A percentile compares a stretch with the other conserved stretches of the same genome.
Conservation (phyloP, 2,329 filamentous ascomycete species). For the Claviceps cyperi region DNA sequence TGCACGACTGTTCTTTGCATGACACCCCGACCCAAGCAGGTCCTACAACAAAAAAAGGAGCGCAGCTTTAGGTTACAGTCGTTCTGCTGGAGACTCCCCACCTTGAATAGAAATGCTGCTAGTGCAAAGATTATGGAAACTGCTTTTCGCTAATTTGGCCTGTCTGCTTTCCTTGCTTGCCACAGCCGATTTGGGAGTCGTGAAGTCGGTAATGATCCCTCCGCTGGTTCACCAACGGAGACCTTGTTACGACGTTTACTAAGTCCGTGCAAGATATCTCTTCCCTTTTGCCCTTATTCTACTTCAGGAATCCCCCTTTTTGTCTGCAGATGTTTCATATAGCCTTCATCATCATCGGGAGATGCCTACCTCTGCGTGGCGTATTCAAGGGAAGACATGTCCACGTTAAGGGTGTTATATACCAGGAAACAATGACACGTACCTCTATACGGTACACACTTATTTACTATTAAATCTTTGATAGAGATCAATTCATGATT, state of each 20-base stretch:
- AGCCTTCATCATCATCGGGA: neutral
- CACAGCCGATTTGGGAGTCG: neutral
- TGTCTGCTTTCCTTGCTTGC: neutral
- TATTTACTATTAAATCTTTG: neutral
- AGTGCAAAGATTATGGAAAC: too few species aligned
- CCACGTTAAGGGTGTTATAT: slow-evolving; percentile 7
- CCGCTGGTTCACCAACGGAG: too few species aligned
- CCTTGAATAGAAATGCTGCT: too few species aligned
- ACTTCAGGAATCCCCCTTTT: neutral
- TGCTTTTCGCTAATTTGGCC: too few species aligned
- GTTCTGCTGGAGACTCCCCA: too few species aligned
- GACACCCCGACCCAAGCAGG: too few species aligned
- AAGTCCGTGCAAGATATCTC: neutral
- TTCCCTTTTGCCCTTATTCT: neutral
- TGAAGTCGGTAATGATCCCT: too few species aligned
- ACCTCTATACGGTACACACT: neutral
- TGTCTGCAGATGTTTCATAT: neutral
- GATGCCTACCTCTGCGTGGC: too few species aligned
- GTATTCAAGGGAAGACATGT: neutral
- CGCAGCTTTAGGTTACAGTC: too few species aligned
- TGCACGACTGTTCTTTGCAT: too few species aligned
- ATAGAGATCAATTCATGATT: neutral
- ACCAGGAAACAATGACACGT: slow-evolving; percentile 4
- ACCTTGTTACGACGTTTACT: too few species aligned
- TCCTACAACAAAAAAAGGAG: too few species aligned